Percentiles rank a stretch among this genome's conserved stretches.
phyloP scores from a whole-genome alignment of 129 eudicot species.

The Saussurea involucrata region DNA sequence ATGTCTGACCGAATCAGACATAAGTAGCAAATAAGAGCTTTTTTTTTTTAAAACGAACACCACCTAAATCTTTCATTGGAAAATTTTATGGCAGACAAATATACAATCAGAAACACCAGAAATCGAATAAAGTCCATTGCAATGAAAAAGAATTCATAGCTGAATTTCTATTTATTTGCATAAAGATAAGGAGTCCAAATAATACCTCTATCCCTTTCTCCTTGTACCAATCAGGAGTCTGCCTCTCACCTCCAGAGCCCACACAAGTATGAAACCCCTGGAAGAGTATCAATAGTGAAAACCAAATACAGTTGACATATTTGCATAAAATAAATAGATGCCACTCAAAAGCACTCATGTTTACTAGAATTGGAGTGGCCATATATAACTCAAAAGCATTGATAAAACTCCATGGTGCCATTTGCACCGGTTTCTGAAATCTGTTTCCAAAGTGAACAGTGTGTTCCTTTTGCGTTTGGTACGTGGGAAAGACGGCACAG shows the following conservation, averaged over 20 bases:
- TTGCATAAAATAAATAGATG: not conserved
- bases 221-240: conserved; percentile 98
- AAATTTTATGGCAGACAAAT: not conserved
- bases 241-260: conserved; percentile 98
- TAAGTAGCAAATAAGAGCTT: too few relatives aligned
- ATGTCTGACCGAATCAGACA: too few relatives aligned
- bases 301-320: not conserved
- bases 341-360: conserved; percentile 4
- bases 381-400: conserved; percentile 17
- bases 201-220: conserved; percentile 95
- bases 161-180: not conserved
- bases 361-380: not conserved
- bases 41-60: too few relatives aligned
- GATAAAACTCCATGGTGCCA: not conserved
- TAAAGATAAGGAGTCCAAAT: not conserved
- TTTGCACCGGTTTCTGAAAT: not conserved
- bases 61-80: not conserved
- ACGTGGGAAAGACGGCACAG: not conserved
- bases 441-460: not conserved
- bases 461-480: not conserved
- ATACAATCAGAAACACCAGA: not conserved
- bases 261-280: conserved; percentile 99
- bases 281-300: conserved; percentile 13
- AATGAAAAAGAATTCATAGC: not conserved
- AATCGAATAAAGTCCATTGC: not conserved